phyloP scores from a whole-genome alignment of 2,329 filamentous ascomycete species.

The Fusarium cyanostomum region DNA sequence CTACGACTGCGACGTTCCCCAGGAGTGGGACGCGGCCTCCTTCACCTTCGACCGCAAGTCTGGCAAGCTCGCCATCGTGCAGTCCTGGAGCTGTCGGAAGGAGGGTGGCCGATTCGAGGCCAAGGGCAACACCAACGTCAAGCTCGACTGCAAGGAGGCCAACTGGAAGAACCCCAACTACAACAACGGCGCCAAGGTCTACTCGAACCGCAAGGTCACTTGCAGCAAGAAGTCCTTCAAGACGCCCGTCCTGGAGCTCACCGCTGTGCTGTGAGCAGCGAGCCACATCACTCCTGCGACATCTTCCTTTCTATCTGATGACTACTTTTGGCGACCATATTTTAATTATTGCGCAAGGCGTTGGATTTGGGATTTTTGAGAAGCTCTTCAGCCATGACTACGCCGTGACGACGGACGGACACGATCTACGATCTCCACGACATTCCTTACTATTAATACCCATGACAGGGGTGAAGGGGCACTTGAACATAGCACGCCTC shows the following conservation, averaged over 20 bases:
- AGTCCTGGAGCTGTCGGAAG: constrained; percentile 59
- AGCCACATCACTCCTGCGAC: background rate
- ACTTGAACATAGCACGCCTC: constrained; percentile 8
- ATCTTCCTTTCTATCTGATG: background rate
- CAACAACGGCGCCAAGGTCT: constrained; percentile 42
- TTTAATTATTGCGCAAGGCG: constrained; percentile 30
- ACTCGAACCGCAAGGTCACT: constrained; percentile 42
- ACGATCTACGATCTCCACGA: constrained; percentile 40
- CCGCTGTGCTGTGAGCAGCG: constrained; percentile 40
- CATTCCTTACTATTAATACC: constrained; percentile 36
- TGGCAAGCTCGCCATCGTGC: constrained; percentile 54
- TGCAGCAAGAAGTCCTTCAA: constrained; percentile 41
- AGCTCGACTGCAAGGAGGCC: constrained; percentile 43
- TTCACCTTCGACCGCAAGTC: constrained; percentile 56
- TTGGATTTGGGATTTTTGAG: constrained; percentile 17
- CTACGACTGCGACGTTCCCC: constrained; percentile 55
- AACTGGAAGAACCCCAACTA: constrained; percentile 46
- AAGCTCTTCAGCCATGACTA: constrained; percentile 34
- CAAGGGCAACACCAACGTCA: constrained; percentile 40
- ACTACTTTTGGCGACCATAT: constrained; percentile 6
- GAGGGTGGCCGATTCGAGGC: constrained; percentile 49
- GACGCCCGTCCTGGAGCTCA: constrained; percentile 43
- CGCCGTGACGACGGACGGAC: constrained; percentile 37
- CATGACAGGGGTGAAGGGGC: background rate
- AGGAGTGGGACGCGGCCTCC: constrained; percentile 43